phyloP scores from a whole-genome alignment of 305 asterid species.

The Caryopteris hybrid region DNA sequence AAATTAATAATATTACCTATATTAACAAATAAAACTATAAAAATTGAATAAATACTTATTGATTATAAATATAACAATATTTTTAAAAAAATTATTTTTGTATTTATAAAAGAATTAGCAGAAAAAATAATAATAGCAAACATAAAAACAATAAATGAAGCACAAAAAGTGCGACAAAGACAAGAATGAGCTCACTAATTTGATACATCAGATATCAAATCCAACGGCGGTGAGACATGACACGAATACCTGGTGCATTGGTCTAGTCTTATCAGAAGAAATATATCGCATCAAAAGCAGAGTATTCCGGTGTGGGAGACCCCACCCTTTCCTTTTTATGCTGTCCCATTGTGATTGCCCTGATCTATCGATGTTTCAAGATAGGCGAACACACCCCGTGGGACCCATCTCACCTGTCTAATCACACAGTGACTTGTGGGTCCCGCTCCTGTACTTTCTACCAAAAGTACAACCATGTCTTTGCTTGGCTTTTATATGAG shows the following conservation, averaged over 20 bases:
- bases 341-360: slow-evolving; percentile 19
- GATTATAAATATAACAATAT: no score
- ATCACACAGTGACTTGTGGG: slow-evolving; percentile 21
- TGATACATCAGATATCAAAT: slow-evolving; percentile 3
- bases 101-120: no score
- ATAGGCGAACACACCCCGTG: slow-evolving; percentile 6
- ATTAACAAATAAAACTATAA: no score
- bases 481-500: slow-evolving; percentile 17
- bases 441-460: slow-evolving; percentile 19
- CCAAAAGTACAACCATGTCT: slow-evolving; percentile 14
- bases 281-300: slow-evolving; percentile 19
- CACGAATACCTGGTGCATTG: neutral
- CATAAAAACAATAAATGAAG: no score
- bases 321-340: slow-evolving; percentile 9
- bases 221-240: slow-evolving; percentile 37
- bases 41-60: no score
- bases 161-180: neutral
- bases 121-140: no score
- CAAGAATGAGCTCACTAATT: neutral
- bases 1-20: no score
- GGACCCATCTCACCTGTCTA: slow-evolving; percentile 28
- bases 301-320: slow-evolving; percentile 25
- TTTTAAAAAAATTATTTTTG: no score
- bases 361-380: slow-evolving; percentile 6
- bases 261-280: slow-evolving; percentile 29